Evolutionary conservation across 768 basidiomycete species (phyloP), one percentile per base, ranked within the genome.

Genomic region (Podaxis carcinomalis): DNA sequence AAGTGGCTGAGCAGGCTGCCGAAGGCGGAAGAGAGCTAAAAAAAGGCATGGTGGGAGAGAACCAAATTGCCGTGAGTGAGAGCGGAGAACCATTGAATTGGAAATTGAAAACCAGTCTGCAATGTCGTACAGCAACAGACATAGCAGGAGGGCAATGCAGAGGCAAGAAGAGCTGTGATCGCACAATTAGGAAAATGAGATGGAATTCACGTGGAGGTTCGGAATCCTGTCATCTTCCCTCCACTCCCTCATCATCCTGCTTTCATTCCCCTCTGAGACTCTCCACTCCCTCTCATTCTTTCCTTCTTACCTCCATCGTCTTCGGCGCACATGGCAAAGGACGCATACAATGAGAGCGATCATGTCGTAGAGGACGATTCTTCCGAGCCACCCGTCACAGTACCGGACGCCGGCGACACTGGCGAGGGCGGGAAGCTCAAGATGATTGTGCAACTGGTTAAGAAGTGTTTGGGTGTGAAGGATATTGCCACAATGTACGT

Each of bases 401-500:
- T 92, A 3, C 86, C 88, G 60, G 90, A 92, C 64, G 71, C 81
- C 44, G 81, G 78, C 44, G 91, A 93, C 61, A 69, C 80, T 44
- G 89, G 90, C 35, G 95, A 98, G 72, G 92, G 93, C 62, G 90
- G 93, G 51, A 95, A 91, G 80, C 79, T 97, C 62, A 95, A 90
- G 83, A 94, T 95, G 87, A 92, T 98, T 52, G 78, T 98, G 16
- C 87, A 90, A 70, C 83, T 98, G 57, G 85, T 95, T 65, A 95
- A 93, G 79, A 93, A 89, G 74, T 94, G 84, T 67, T 79, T 97
- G 35, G 95, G 94, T 5, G 93, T 96, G 47, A 95, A 95, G 75
- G 95, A 97, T 70, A 92, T 98, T 63, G 95, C 94, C 63, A 81
- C 94, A 35, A 92, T 97, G 95, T 95, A 67, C 62, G 87, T 83